Evolutionary conservation across 768 basidiomycete genomes (phyloP).

Genomic region (Clitopilus hobsonii): DNA sequence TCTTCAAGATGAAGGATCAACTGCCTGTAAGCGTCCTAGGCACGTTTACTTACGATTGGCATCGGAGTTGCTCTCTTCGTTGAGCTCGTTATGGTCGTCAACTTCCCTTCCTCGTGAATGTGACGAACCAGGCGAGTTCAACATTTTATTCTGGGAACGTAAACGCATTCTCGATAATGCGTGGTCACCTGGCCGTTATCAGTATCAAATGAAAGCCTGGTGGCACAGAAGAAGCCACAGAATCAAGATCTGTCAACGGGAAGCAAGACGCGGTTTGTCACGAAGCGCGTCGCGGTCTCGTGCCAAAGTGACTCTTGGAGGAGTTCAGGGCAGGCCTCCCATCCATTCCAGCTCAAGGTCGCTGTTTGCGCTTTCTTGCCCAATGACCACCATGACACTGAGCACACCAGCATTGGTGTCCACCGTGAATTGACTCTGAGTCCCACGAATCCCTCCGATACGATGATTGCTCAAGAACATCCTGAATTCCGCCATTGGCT

Average conservation of each 20-base stretch:
- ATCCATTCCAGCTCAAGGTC: too few species aligned
- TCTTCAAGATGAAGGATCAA: background rate
- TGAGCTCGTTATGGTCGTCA: too few species aligned
- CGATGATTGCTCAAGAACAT: too few species aligned
- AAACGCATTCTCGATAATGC: background rate
- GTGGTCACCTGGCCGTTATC: background rate
- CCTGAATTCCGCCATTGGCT: too few species aligned
- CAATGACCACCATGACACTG: too few species aligned
- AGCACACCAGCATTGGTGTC: too few species aligned
- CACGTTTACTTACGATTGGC: background rate
- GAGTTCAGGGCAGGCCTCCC: background rate
- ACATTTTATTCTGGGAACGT: background rate
- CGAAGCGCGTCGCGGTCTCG: background rate
- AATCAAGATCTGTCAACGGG: background rate
- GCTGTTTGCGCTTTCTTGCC: too few species aligned
- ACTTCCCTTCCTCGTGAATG: background rate
- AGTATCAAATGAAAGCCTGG: background rate
- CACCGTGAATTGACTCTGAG: too few species aligned
- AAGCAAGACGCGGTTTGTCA: background rate
- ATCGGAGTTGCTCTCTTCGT: background rate
- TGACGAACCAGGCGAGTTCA: background rate
- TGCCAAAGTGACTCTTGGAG: background rate
- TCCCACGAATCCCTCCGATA: too few species aligned
- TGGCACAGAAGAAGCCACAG: background rate
- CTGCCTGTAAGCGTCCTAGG: background rate